Conservation (phyloP, 495 filamentous ascomycete genomes). For the Penicillium lividum region DNA sequence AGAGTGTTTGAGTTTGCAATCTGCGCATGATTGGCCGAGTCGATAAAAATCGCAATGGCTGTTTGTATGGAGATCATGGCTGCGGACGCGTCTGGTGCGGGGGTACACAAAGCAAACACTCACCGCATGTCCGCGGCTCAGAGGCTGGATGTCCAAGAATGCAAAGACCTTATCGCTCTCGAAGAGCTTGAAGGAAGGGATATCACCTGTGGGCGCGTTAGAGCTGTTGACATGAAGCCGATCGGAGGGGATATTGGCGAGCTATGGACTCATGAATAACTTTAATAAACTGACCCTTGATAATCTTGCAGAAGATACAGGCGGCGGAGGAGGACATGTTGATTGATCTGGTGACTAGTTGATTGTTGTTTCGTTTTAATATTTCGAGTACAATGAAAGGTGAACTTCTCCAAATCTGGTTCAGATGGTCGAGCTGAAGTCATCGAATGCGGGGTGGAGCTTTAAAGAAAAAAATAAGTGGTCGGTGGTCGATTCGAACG, state of each 20-base stretch:
- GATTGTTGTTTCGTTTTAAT: constrained; percentile 8
- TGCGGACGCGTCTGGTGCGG: constrained; percentile 17
- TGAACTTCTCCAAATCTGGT: background rate
- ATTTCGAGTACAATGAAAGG: constrained; percentile 1
- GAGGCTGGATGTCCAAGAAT: constrained; percentile 93
- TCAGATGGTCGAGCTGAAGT: constrained; percentile 14
- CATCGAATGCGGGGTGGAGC: constrained; percentile 15
- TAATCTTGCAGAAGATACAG: constrained; percentile 98
- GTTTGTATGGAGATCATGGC: background rate
- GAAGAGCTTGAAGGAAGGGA: constrained; percentile 92
- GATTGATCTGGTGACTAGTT: constrained; percentile 11
- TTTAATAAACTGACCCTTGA: constrained; percentile 68
- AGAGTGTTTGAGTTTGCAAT: background rate
- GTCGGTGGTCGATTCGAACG: constrained; percentile 32
- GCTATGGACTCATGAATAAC: background rate
- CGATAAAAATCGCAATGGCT: background rate
- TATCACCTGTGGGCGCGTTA: constrained; percentile 64
- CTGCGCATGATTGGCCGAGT: background rate
- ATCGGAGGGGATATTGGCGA: background rate
- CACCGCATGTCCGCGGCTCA: constrained; percentile 81
- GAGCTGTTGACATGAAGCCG: background rate
- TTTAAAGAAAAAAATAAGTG: constrained; percentile 7
- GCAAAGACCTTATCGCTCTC: constrained; percentile 92
- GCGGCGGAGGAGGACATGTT: constrained; percentile 54
- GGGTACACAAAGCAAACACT: constrained; percentile 6